Percentiles rank a stretch among this genome's conserved stretches.
phyloP scores from a whole-genome alignment of 331 rosid genomes.

The Quercus tomentella region DNA sequence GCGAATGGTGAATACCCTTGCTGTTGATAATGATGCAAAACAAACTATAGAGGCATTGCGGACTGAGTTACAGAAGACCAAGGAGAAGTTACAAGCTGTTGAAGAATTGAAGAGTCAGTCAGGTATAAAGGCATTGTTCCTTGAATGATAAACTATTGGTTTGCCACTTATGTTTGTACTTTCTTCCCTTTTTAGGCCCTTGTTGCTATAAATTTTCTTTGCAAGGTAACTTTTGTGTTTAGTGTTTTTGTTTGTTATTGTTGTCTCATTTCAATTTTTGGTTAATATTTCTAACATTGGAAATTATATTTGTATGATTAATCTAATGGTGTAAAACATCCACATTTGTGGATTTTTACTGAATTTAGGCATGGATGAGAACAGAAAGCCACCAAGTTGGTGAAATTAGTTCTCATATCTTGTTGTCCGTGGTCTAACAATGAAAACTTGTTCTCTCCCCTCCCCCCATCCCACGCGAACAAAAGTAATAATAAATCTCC shows the following conservation, averaged over 20 bases:
- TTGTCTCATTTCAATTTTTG: not conserved
- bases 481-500: too few species aligned
- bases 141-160: constrained; percentile 7
- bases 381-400: not conserved
- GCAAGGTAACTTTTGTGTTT: not conserved
- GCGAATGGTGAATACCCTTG: constrained; percentile 86
- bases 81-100: constrained; percentile 89
- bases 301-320: not conserved
- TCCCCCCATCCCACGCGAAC: too few species aligned
- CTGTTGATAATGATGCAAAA: constrained; percentile 88
- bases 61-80: constrained; percentile 78
- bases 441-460: not conserved
- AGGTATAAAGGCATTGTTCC: constrained; percentile 38
- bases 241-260: not conserved
- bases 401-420: not conserved
- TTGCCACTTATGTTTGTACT: not conserved
- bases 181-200: not conserved
- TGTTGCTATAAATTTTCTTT: not conserved
- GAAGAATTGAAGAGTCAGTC: constrained; percentile 86
- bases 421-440: not conserved
- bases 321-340: not conserved
- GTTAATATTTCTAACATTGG: not conserved
- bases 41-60: constrained; percentile 83
- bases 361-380: not conserved
- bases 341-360: not conserved